Evolutionary conservation across 2,329 filamentous ascomycete species (phyloP).

Genomic region (Pyrenophora seminiperda): DNA sequence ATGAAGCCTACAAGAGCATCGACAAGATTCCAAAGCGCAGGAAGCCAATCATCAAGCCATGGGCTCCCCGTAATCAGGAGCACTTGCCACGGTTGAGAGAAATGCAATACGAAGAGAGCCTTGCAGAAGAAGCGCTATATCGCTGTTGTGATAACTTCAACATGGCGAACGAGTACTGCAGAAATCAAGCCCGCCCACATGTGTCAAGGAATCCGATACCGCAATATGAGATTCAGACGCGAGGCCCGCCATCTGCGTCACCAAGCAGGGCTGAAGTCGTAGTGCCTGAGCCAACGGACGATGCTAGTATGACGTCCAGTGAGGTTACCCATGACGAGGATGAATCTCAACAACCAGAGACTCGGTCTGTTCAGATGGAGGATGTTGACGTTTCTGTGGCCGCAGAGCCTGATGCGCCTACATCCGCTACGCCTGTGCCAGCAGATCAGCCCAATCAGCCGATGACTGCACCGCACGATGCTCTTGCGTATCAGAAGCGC

Average conservation of each 20-base stretch:
- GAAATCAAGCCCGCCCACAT: slow-evolving; percentile 62
- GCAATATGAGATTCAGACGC: slow-evolving; percentile 46
- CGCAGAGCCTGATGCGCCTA: slow-evolving; percentile 17
- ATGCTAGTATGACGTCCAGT: slow-evolving; percentile 32
- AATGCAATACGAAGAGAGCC: slow-evolving; percentile 59
- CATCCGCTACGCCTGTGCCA: slow-evolving; percentile 24
- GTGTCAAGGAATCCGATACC: slow-evolving; percentile 72
- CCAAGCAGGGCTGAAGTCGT: slow-evolving; percentile 43
- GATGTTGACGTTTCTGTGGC: slow-evolving; percentile 32
- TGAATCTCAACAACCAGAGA: slow-evolving; percentile 35
- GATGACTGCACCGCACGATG: slow-evolving; percentile 24
- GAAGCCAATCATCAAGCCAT: slow-evolving; percentile 56
- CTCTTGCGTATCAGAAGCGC: slow-evolving; percentile 42
- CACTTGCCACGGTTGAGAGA: slow-evolving; percentile 52
- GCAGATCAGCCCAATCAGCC: slow-evolving; percentile 23
- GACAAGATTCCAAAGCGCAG: slow-evolving; percentile 62
- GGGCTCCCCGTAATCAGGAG: slow-evolving; percentile 57
- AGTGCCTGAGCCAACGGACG: slow-evolving; percentile 39
- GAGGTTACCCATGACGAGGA: slow-evolving; percentile 35
- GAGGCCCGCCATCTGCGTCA: slow-evolving; percentile 35
- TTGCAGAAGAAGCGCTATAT: slow-evolving; percentile 80
- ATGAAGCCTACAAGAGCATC: slow-evolving; percentile 64
- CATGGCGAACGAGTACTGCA: slow-evolving; percentile 75
- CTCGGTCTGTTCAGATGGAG: slow-evolving; percentile 49
- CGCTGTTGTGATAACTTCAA: slow-evolving; percentile 71